These are phyloP conservation scores for Wickerhamomyces kurtzmanii DNA, from an alignment of 805 yeast genomes.

Conservation along the genomic window DNA sequence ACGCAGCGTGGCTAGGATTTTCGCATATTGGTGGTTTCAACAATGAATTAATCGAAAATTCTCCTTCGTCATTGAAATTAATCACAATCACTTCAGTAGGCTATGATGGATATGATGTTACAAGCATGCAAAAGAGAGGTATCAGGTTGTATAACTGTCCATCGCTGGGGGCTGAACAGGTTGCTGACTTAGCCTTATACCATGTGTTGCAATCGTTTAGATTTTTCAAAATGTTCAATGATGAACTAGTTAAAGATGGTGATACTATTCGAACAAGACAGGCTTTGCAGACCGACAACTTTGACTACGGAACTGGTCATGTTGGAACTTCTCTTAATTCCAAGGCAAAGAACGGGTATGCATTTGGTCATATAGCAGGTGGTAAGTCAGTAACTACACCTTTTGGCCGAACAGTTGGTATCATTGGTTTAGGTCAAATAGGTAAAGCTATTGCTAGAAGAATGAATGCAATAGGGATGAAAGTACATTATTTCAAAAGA, in stretches of 20 bases:
- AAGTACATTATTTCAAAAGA: constrained; percentile 46
- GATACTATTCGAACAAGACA: constrained; percentile 32
- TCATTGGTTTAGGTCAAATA: constrained; percentile 54
- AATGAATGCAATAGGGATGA: constrained; percentile 45
- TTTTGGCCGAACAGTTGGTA: constrained; percentile 37
- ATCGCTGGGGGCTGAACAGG: constrained; percentile 43
- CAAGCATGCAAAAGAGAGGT: constrained; percentile 24
- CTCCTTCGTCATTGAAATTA: constrained; percentile 36
- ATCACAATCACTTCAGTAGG: constrained; percentile 52
- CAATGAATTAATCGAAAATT: constrained; percentile 27
- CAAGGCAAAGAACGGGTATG: constrained; percentile 16
- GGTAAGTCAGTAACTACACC: constrained; percentile 34
- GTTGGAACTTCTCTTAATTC: constrained; percentile 18
- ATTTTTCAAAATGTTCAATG: constrained; percentile 30
- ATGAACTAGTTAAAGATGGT: constrained; percentile 18
- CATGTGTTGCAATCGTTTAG: constrained; percentile 46
- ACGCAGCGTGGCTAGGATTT: constrained; percentile 53
- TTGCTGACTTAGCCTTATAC: constrained; percentile 55
- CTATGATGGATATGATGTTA: constrained; percentile 37
- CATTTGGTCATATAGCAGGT: constrained; percentile 30
- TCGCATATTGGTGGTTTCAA: constrained; percentile 39
- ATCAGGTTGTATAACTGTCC: constrained; percentile 38
- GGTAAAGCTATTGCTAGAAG: constrained; percentile 45
- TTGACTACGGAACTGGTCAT: constrained; percentile 24
- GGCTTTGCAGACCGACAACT: constrained; percentile 17